Percentiles rank a stretch among this genome's conserved stretches.
These are phyloP conservation scores for Taphrina communis DNA, from an alignment of 1,139 yeast genomes.

Conservation along the genomic window DNA sequence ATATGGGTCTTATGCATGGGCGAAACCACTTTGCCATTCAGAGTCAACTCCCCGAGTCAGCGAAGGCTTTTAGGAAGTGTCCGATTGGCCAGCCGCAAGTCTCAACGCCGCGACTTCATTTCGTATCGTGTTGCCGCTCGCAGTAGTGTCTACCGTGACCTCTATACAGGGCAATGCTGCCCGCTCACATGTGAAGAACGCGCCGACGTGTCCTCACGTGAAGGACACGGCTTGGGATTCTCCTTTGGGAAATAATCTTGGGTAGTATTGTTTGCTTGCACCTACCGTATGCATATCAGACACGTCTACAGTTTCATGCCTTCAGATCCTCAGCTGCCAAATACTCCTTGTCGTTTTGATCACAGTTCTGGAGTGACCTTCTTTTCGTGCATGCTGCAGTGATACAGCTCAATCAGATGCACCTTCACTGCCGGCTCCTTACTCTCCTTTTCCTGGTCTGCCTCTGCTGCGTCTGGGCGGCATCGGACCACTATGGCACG, in stretches of 20 bases:
- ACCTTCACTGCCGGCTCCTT: conserved; percentile 6
- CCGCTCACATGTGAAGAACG: conserved; percentile 2
- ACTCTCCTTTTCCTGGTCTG: conserved; percentile 13
- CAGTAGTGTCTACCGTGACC: neutral
- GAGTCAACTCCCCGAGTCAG: neutral
- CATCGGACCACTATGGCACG: conserved; percentile 28
- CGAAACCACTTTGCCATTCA: neutral
- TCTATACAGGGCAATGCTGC: neutral
- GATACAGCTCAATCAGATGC: neutral
- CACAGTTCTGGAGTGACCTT: neutral
- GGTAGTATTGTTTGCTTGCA: no score
- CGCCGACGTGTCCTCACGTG: conserved; percentile 24
- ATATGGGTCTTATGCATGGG: neutral
- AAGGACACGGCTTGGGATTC: neutral
- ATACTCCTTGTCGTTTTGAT: neutral
- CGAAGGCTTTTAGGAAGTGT: neutral
- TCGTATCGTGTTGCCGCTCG: neutral
- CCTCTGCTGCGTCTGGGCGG: conserved; percentile 22
- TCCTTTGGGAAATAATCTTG: neutral
- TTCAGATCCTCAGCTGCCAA: neutral
- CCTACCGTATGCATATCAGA: no score
- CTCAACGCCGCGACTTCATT: neutral
- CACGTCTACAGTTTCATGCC: neutral
- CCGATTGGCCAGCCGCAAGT: neutral
- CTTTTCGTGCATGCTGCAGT: conserved; percentile 1